These are phyloP conservation scores for Colletotrichum sp. DNA, from an alignment of 2,329 filamentous ascomycete species.

Conservation along the genomic window DNA sequence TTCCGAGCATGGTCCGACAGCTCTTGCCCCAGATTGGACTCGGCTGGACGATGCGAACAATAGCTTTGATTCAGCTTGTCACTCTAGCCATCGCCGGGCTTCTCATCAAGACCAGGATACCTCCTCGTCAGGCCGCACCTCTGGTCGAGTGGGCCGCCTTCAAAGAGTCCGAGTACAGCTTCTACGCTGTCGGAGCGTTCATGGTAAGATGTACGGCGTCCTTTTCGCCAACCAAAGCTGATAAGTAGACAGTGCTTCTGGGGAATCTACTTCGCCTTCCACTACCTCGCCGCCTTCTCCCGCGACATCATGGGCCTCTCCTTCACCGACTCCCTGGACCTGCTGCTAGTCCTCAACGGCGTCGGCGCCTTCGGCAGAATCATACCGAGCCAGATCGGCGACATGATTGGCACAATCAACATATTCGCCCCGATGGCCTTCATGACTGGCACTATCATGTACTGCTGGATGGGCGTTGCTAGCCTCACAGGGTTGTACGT, in stretches of 20 bases:
- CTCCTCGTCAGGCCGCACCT: slow-evolving; percentile 42
- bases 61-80: slow-evolving; percentile 63
- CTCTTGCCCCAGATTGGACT: slow-evolving; percentile 64
- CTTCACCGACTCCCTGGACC: slow-evolving; percentile 40
- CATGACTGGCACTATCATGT: slow-evolving; percentile 27
- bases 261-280: slow-evolving; percentile 62
- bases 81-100: slow-evolving; percentile 41
- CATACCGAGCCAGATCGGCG: slow-evolving; percentile 51
- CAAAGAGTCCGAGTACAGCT: slow-evolving; percentile 47
- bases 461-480: slow-evolving; percentile 33
- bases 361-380: slow-evolving; percentile 55
- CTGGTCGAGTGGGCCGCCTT: slow-evolving; percentile 52
- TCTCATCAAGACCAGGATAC: slow-evolving; percentile 46
- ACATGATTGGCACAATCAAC: slow-evolving; percentile 57
- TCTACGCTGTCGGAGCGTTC: slow-evolving; percentile 40
- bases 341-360: slow-evolving; percentile 58
- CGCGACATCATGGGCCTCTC: slow-evolving; percentile 39
- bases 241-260: slow-evolving; percentile 45
- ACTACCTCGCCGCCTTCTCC: slow-evolving; percentile 60
- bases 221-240: neutral
- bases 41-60: slow-evolving; percentile 59
- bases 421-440: slow-evolving; percentile 45
- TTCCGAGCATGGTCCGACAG: slow-evolving; percentile 61
- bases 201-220: slow-evolving; percentile 18
- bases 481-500: slow-evolving; percentile 28